Percentiles rank a stretch among this genome's conserved stretches.
Conservation (phyloP, 345 rosid genomes). For the Camelina neglecta region DNA sequence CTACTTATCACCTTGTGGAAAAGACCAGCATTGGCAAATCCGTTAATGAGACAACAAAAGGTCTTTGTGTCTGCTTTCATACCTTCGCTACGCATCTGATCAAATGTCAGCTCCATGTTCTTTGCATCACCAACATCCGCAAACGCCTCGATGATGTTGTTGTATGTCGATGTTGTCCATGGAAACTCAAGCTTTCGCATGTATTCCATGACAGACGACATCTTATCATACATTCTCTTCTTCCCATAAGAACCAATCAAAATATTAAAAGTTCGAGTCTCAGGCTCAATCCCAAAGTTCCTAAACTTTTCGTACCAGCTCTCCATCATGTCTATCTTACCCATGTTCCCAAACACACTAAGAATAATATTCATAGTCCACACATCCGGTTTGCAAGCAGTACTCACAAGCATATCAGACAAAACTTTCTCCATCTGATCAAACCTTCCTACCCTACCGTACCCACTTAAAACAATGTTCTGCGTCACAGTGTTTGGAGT, state of each 20-base stretch:
- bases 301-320: constrained; percentile 92
- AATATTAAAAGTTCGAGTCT: constrained; percentile 83
- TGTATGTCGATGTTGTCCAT: constrained; percentile 90
- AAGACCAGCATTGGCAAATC: constrained; percentile 82
- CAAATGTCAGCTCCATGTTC: constrained; percentile 80
- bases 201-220: constrained; percentile 95
- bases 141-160: constrained; percentile 86
- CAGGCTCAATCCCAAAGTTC: constrained; percentile 80
- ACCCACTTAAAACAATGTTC: constrained; percentile 88
- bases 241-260: constrained; percentile 90
- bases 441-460: constrained; percentile 70
- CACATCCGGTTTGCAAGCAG: constrained; percentile 75
- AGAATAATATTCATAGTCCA: constrained; percentile 93
- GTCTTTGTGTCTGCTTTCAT: constrained; percentile 92
- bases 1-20: constrained; percentile 78
- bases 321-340: constrained; percentile 85
- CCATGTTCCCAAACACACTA: constrained; percentile 83
- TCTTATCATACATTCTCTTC: constrained; percentile 86
- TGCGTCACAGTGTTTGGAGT: constrained; percentile 85
- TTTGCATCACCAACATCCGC: constrained; percentile 88
- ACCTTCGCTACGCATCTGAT: constrained; percentile 85
- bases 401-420: constrained; percentile 71
- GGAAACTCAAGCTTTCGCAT: constrained; percentile 89
- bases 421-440: constrained; percentile 88
- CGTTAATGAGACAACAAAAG: constrained; percentile 77